A percentile compares a stretch with the other conserved stretches of the same genome.
Evolutionary conservation across 2,329 filamentous ascomycete species (phyloP).

Genomic region (Alternaria dauci): DNA sequence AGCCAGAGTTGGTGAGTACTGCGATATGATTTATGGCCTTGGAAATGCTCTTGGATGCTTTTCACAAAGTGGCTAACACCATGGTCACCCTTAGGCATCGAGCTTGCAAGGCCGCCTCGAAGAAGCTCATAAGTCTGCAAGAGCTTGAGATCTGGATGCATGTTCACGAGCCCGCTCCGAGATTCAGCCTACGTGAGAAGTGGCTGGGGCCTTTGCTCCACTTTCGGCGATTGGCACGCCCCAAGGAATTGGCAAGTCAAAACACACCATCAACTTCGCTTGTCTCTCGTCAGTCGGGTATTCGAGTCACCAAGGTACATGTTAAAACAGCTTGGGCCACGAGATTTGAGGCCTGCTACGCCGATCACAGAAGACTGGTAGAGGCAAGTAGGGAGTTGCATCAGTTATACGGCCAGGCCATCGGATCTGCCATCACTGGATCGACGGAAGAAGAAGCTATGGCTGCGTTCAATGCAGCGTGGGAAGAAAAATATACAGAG

Average conservation of each 20-base stretch:
- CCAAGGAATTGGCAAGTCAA: not conserved
- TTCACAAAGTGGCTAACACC: not conserved
- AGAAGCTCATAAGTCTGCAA: constrained; percentile 31
- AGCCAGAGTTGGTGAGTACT: constrained; percentile 27
- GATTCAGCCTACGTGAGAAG: constrained; percentile 32
- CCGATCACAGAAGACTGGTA: constrained; percentile 15
- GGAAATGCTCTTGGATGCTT: not conserved
- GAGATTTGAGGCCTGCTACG: constrained; percentile 5
- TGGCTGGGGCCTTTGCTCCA: constrained; percentile 42
- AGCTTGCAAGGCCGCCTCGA: constrained; percentile 31
- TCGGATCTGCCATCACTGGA: constrained; percentile 37
- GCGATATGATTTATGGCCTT: not conserved
- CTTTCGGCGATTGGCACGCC: constrained; percentile 32
- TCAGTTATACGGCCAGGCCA: constrained; percentile 36
- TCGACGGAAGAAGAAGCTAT: constrained; percentile 40
- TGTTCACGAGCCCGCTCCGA: constrained; percentile 26
- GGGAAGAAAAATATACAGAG: constrained; percentile 21
- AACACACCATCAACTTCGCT: not conserved
- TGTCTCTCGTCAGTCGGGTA: not conserved
- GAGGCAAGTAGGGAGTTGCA: constrained; percentile 36
- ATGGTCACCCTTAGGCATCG: constrained; percentile 2
- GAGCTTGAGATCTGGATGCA: constrained; percentile 33
- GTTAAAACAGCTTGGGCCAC: constrained; percentile 15
- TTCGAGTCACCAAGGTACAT: constrained; percentile 27
- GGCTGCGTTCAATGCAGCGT: constrained; percentile 34